phyloP scores from a whole-genome alignment of 2,329 filamentous ascomycete genomes.

The Tolypocladium cylindrosporum region DNA sequence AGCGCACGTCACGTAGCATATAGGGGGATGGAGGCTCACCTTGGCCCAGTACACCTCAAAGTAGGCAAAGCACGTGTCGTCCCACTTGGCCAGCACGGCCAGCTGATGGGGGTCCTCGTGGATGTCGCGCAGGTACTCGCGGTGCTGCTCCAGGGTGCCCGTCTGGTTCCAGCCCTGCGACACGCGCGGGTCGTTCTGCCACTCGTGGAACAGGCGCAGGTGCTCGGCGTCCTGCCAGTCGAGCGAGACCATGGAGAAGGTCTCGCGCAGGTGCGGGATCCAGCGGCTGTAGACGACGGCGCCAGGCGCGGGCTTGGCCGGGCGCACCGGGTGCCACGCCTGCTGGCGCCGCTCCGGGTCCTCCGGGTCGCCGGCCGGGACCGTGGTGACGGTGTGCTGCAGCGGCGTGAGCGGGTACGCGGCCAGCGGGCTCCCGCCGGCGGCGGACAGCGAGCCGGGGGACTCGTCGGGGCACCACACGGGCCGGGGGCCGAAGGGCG shows the following conservation, averaged over 20 bases:
- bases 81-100: conserved; percentile 59
- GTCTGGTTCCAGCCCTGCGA: conserved; percentile 73
- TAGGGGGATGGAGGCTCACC: conserved; percentile 17
- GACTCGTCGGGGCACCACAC: conserved; percentile 46
- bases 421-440: conserved; percentile 23
- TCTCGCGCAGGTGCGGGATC: conserved; percentile 65
- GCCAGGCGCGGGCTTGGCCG: conserved; percentile 60
- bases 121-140: conserved; percentile 57
- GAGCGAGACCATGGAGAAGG: conserved; percentile 67
- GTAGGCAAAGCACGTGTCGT: conserved; percentile 63
- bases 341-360: conserved; percentile 34
- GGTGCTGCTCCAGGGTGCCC: conserved; percentile 64
- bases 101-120: conserved; percentile 65
- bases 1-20: no score
- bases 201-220: conserved; percentile 61
- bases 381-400: conserved; percentile 31
- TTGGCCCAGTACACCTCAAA: conserved; percentile 74
- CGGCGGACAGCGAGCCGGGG: conserved; percentile 20
- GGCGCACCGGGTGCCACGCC: conserved; percentile 60
- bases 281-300: conserved; percentile 68
- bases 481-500: conserved; percentile 54
- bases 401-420: conserved; percentile 39
- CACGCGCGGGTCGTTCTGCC: conserved; percentile 78
- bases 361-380: conserved; percentile 28
- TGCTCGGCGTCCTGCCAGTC: conserved; percentile 57